These are phyloP conservation scores for Trypanosoma cruzi DNA, from an alignment of 208 protist genomes.

Conservation along the genomic window DNA sequence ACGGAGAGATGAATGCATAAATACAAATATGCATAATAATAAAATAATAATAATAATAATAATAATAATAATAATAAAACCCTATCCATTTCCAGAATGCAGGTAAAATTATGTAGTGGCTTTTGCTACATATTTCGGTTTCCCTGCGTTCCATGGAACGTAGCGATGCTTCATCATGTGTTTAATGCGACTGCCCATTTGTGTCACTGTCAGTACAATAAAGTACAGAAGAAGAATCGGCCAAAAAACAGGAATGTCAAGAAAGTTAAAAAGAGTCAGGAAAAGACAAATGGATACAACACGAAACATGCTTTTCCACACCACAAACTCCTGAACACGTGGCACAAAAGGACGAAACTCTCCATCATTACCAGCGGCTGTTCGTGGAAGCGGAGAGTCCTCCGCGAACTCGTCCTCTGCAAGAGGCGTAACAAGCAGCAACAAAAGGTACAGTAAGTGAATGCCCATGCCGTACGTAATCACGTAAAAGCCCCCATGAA, in stretches of 20 bases:
- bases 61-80: background rate
- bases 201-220: slow-evolving; percentile 92
- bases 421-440: slow-evolving; percentile 96
- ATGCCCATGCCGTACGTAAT: slow-evolving; percentile 97
- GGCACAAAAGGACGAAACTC: slow-evolving; percentile 97
- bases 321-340: slow-evolving; percentile 96
- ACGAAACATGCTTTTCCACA: slow-evolving; percentile 93
- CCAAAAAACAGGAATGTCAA: slow-evolving; percentile 98
- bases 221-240: slow-evolving; percentile 98
- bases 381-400: slow-evolving; percentile 65
- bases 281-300: slow-evolving; percentile 89
- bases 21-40: slow-evolving; percentile 3
- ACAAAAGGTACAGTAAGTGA: slow-evolving; percentile 96
- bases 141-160: slow-evolving; percentile 84
- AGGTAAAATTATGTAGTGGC: slow-evolving; percentile 3
- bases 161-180: slow-evolving; percentile 98
- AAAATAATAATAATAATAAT: slow-evolving; percentile 1
- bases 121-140: slow-evolving; percentile 89
- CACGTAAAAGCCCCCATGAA: slow-evolving; percentile 94
- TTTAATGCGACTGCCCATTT: slow-evolving; percentile 95
- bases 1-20: background rate
- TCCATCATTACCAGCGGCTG: slow-evolving; percentile 32
- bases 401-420: slow-evolving; percentile 70
- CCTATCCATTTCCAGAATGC: background rate
- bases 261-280: slow-evolving; percentile 92